Base-by-base conservation (phyloP, 2,329 filamentous ascomycete genomes). In the Cladorrhinum sp. region DNA sequence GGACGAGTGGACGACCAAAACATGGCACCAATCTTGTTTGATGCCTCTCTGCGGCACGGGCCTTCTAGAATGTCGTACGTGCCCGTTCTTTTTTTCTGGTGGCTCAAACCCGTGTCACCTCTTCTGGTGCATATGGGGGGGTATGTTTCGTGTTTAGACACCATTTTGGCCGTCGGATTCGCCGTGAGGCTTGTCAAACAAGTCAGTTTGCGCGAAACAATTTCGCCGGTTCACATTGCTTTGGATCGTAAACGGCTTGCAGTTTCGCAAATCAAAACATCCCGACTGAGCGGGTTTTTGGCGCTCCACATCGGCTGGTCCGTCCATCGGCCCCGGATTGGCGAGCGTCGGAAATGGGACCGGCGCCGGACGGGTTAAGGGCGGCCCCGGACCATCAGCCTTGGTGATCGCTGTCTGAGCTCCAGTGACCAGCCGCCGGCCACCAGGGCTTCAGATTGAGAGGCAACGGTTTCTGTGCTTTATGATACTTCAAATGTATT, bases 61-160 rank as follows among this genome's bases (percentile, higher is more conserved):
- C 23, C 52, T 59, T 59, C 58, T 49, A 39, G 58, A 59, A 59
- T 42, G 24, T 51, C 49, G 49, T 51, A 24, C 49, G 20, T 12
- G 49, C 49, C 49, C 42, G 3, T 7, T 8, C 10, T 10, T 20
- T 18, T 5, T 46, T 46, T 20, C 7, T 46, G 16, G 16, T 21
- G 16, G 42, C 18, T 46, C 42, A 46, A 46, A 46, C 42, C 7
- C 18, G 42, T 46, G 49, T 51, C 4, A 21, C 14, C 12, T 26
- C 10, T 24, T 51, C 16, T 51, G 49, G 49, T 26, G 49, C 26
- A 28, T 21, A n/a, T 50, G 18, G 18, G 4, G 9, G 46, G n/a
- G n/a, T n/a, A 9, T 21, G 46, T 50, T 50, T 50, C 18, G 24
- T 20, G 49, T 51, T 7, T 26, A 12, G 20, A 51, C 20, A 10